Conservation (phyloP, 441 rosid genomes). For the Daphne laureola region DNA sequence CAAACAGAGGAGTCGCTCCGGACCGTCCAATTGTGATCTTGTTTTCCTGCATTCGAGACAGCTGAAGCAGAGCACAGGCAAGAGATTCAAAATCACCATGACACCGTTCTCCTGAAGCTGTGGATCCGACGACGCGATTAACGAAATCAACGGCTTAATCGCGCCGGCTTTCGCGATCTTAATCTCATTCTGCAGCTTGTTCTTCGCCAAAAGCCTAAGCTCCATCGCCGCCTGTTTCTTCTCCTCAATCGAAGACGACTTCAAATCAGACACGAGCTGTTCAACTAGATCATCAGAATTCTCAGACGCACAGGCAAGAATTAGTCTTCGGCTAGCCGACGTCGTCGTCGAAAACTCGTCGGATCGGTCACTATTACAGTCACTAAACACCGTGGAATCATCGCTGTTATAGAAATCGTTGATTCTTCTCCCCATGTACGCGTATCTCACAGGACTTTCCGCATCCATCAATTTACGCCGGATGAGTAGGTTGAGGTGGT, state of each 20-base stretch:
- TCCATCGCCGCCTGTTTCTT: conserved; percentile 96
- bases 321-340: conserved; percentile 49
- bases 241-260: conserved; percentile 64
- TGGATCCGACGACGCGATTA: conserved; percentile 57
- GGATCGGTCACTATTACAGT: conserved; percentile 89
- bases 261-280: conserved; percentile 62
- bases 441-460: conserved; percentile 27
- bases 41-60: conserved; percentile 71
- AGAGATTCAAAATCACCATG: conserved; percentile 75
- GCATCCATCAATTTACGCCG: too few relatives aligned
- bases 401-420: conserved; percentile 33
- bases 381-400: conserved; percentile 76
- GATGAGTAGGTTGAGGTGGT: too few relatives aligned
- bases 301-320: conserved; percentile 60
- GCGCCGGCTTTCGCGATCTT: conserved; percentile 83
- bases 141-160: conserved; percentile 55
- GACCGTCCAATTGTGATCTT: conserved; percentile 82
- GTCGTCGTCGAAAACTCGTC: conserved; percentile 68
- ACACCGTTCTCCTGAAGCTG: conserved; percentile 89
- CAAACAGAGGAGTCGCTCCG: conserved; percentile 71
- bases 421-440: conserved; percentile 38
- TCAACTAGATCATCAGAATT: conserved; percentile 70
- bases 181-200: conserved; percentile 73
- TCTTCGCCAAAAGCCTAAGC: conserved; percentile 81
- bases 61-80: conserved; percentile 74